Base-by-base conservation (phyloP, 805 yeast species). In the Kuraishia ogatae region DNA sequence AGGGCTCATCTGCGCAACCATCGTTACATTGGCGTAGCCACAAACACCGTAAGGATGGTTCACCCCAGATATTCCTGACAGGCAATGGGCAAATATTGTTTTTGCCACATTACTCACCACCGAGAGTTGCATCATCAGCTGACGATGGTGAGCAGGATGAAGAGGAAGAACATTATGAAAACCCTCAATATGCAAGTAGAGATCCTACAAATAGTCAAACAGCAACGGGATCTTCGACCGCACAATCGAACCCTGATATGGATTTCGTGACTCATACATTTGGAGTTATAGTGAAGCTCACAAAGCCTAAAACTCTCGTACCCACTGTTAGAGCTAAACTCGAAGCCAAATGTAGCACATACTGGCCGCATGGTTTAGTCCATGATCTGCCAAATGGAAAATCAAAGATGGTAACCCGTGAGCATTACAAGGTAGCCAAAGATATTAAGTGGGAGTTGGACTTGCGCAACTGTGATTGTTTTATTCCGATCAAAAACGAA, bases 221-320 rank as follows among this genome's bases (percentile, higher is more conserved):
- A 13, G 43, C 43, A 35, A 3, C 43, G 3, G 43, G 17, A 35
- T 35, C 43, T 13, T 17, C 6, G 43, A 17, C 4, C n/a, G 4
- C 6, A 8, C 17, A 35, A 5, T 17, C 43, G 13, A 10, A 35
- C 43, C n/a, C n/a, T 13, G 53, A 39, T 19, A 28, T 29, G n/a
- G 54, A 47, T 20, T 46, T 17, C 11, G 46, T 50, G 11, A 65
- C 79, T 23, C 84, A 80, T 64, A 77, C 81, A 1, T 79, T 81
- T 65, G 82, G 78, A 0, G 74, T 79, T 11, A 72, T 81, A 13
- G 60, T 81, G 2, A 81, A 78, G 59, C 62, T 81, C 2, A 62
- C 68, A 11, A 76, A 73, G 58, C 73, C 71, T 29, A 70, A 72
- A 17, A 60, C 71, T 1, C 62, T 78, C 17, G 69, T 67, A 39